Base-by-base conservation (phyloP, 2,329 filamentous ascomycete species). In the Clarireedia homoeocarpa region DNA sequence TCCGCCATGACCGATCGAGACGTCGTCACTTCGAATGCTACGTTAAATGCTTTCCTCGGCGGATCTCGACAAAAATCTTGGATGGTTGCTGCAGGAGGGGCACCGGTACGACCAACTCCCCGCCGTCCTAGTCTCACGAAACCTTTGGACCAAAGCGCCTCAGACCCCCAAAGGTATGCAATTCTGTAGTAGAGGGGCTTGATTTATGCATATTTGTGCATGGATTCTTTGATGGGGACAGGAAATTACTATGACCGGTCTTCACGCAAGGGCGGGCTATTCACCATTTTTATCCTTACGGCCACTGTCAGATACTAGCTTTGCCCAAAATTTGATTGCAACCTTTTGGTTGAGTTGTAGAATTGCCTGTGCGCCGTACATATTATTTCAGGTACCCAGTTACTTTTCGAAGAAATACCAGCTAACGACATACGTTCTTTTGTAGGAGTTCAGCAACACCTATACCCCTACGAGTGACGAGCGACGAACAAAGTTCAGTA, bases 401-500 rank as follows among this genome's bases (percentile, higher is more conserved):
- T 30, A 30, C 27, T 30, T 30, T 30, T 55, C n/a, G 24, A 26
- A 44, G 48, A 14, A 49, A 34, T 50, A 23, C 24, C 49, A 46
- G 52, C 52, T 55, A 44, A 55, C n/a, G 15, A 36, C 46, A 30
- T 40, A 34, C 40, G 7, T 26, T 47, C 36, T 40, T 36, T 17
- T 27, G 36, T 47, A 44, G 26, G 26, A 23, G 20, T 45, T 36
- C 52, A 24, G 34, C 15, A 38, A 42, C 53, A 23, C 48, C 61
- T 26, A 39, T 60, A 12, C 59, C 61, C 10, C 85, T 85, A 14
- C 83, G 84, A 34, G 77, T 82, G 12, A 77, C 80, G 10, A 86
- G 82, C 66, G 80, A 86, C 61, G 81, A 84, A 59, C 72, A 75
- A 15, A 82, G 78, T 63, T 78, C 79, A 24, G 67, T 60, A 20